These are phyloP conservation scores for Sphagnum magellanicum DNA, from an alignment of 228 moss, liverwort and hornwort species.

Conservation along the genomic window DNA sequence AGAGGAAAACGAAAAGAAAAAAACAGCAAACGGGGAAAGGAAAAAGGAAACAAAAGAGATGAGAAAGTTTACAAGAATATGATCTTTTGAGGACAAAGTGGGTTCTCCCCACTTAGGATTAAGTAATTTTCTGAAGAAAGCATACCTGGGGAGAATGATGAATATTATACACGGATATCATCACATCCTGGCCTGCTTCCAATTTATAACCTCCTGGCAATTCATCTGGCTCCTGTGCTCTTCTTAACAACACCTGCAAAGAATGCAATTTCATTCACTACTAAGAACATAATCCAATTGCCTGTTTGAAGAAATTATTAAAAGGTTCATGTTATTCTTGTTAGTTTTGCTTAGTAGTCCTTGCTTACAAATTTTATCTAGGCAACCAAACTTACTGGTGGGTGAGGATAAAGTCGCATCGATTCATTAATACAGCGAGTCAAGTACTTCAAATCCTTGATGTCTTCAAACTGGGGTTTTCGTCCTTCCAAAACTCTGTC, in stretches of 20 bases:
- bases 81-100: too few species aligned
- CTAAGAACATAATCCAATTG: too few species aligned
- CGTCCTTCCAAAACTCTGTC: conserved; percentile 68
- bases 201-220: conserved; percentile 90
- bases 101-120: too few species aligned
- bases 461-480: conserved; percentile 69
- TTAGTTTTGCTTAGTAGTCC: too few species aligned
- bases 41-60: not conserved
- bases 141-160: conserved; percentile 78
- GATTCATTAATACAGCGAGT: conserved; percentile 97
- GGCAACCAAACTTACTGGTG: conserved; percentile 47
- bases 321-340: too few species aligned
- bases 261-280: not conserved
- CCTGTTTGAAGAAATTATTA: too few species aligned
- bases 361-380: too few species aligned
- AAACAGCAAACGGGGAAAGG: not conserved
- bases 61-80: not conserved
- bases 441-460: conserved; percentile 83
- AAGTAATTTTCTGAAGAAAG: not conserved
- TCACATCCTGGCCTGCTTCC: conserved; percentile 91
- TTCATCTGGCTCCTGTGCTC: conserved; percentile 66
- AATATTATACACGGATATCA: conserved; percentile 98
- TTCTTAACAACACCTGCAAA: conserved; percentile 78
- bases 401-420: conserved; percentile 94
- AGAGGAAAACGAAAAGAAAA: not conserved